phyloP scores from a whole-genome alignment of 768 basidiomycete species.

The Thelephora ganbajun region DNA sequence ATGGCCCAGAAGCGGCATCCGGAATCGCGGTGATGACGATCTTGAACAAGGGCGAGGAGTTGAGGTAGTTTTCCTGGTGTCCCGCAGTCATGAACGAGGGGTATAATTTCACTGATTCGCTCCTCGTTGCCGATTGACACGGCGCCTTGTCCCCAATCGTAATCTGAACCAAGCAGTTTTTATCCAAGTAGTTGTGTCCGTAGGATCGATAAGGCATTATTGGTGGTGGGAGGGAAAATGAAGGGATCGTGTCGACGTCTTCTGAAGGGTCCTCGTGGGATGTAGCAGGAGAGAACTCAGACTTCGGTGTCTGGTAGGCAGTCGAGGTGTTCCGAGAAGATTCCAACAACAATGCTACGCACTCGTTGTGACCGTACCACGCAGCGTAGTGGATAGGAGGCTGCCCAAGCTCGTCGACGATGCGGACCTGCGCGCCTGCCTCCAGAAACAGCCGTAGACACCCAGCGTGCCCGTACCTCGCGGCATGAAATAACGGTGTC shows the following conservation, averaged over 20 bases:
- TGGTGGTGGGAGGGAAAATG: slow-evolving; percentile 89
- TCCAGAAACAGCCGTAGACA: slow-evolving; percentile 71
- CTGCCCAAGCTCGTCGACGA: slow-evolving; percentile 74
- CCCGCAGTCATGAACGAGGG: slow-evolving; percentile 61
- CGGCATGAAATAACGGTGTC: slow-evolving; percentile 94
- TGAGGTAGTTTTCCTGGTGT: slow-evolving; percentile 49
- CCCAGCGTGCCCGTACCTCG: slow-evolving; percentile 64
- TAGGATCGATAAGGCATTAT: slow-evolving; percentile 98
- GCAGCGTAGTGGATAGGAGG: slow-evolving; percentile 87
- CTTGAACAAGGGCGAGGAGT: slow-evolving; percentile 77
- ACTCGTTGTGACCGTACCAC: slow-evolving; percentile 81
- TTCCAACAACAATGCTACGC: slow-evolving; percentile 45
- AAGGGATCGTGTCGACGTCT: slow-evolving; percentile 87
- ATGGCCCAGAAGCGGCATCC: slow-evolving; percentile 76
- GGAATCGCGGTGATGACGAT: slow-evolving; percentile 88
- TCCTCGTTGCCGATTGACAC: not conserved
- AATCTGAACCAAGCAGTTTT: slow-evolving; percentile 73
- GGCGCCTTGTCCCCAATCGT: slow-evolving; percentile 49
- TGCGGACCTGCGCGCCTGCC: slow-evolving; percentile 64
- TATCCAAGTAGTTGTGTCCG: slow-evolving; percentile 91
- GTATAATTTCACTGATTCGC: slow-evolving; percentile 39
- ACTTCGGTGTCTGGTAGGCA: not conserved
- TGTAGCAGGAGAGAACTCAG: not conserved
- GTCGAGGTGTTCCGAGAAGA: slow-evolving; percentile 13
- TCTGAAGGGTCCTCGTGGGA: not conserved